Evolutionary conservation across 2,329 filamentous ascomycete species (phyloP), one percentile per base, ranked within the genome.

Genomic region (Epichloe brachyelytri): DNA sequence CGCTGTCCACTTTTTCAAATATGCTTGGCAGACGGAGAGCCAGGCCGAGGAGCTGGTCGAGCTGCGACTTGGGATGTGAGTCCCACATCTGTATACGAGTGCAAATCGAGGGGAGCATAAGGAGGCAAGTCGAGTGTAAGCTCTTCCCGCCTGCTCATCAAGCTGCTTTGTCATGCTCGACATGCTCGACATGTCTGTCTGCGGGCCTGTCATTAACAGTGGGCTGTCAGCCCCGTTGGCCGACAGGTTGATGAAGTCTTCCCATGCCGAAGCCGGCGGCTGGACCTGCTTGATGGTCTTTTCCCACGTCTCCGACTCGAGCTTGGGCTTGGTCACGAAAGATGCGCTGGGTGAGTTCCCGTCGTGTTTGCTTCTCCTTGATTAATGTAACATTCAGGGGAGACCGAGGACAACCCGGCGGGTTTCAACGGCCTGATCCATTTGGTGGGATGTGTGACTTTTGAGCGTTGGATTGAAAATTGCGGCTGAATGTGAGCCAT

Each of bases 11-110:
- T 22, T 68, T 70, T 11, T 63, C 63, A 43, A 78, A 65, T n/a
- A 78, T 62, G 1, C 65, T 60, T 1, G 78, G 75, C 6, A 80
- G 57, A 7, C 69, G 62, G 22, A 72, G 67, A 17, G 75, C 62
- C 17, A 74, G 66, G 56, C 80, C 78, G 56, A 80, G 66, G 3
- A 81, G 69, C 30, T 65, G 64, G 58, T 80, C 78, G 33, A 80
- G 63, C 14, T 64, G 55, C 11, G 22, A 22, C 22, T 22, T 22
- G 5, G 5, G 22, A 22, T 22, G 22, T 22, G 22, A 22, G 5
- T 22, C 5, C 22, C 22, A 22, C 70, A 73, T 53, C 78, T 77
- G 15, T 60, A 62, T 1, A 22, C 22, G 67, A 65, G 17, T 65
- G 67, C 19, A 71, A 50, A 41, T 74, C 68, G 1, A 65, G 59